Base-by-base conservation (phyloP, 495 filamentous ascomycete genomes). In the Hyaloscypha hepaticicola region DNA sequence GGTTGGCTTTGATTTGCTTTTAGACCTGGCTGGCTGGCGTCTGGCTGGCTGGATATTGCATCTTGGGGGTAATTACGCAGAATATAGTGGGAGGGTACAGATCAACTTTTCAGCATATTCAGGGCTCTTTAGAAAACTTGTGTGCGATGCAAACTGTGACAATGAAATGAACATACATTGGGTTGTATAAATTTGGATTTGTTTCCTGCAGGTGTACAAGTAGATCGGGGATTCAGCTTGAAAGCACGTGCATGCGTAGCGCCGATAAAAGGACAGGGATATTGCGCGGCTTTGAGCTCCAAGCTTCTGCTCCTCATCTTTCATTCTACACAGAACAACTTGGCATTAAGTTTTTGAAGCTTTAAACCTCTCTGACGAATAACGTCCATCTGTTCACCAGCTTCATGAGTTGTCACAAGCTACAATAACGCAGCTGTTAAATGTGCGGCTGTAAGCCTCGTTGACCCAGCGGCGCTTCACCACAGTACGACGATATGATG, bases 401-500 rank as follows among this genome's bases (percentile, higher is more conserved):
- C 26, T 51, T 50, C 34, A 60, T 60, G 58, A 60, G 3, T 14
- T 38, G 60, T 19, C 21, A 55, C 26, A 52, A 52, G 60, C 27
- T 38, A 3, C 45, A 19, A 45, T 16, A 41, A 49, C 4, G 26
- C 8, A 57, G 58, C 38, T 60, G 33, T 9, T 49, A 27, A 60
- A 11, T 21, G 21, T 33, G 60, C 60, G 48, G 49, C 60, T 52
- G 25, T 28, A 21, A 25, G 60, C 60, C 60, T 53, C 27, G 60
- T 55, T 16, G 45, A 25, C 33, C 29, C 27, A 3, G 25, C 38
- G 3, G 58, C n/a, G 26, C 21, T 52, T 60, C 60, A 66, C 73
- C 67, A 69, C 21, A 14, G 77, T 61, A 66, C 73, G 68, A 69
- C 21, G 16, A 78, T 45, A 45, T 78, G 76, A 71, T 72, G 38